Conservation (phyloP, 2,329 filamentous ascomycete genomes). For the Pseudovirgaria hyperparasitica region DNA sequence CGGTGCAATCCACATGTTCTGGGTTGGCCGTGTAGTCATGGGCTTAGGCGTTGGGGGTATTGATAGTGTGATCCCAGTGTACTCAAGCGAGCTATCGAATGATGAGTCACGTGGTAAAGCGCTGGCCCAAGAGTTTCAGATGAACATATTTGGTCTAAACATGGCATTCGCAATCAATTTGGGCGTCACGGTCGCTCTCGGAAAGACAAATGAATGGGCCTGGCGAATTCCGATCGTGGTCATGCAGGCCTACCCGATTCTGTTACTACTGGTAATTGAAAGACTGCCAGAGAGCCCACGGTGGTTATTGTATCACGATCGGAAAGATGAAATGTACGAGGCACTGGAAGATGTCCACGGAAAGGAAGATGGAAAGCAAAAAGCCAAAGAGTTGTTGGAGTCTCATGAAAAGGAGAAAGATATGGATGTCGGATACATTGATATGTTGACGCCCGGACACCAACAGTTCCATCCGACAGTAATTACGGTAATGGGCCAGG, state of each 20-base stretch:
- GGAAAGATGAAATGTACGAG: slow-evolving; percentile 36
- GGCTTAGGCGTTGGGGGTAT: slow-evolving; percentile 47
- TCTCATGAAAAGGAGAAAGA: slow-evolving; percentile 38
- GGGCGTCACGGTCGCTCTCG: slow-evolving; percentile 37
- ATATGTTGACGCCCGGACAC: slow-evolving; percentile 44
- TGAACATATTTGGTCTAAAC: slow-evolving; percentile 50
- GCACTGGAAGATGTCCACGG: slow-evolving; percentile 38
- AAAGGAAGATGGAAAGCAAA: slow-evolving; percentile 35
- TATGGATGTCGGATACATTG: slow-evolving; percentile 36
- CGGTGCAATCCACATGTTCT: slow-evolving; percentile 34
- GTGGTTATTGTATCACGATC: slow-evolving; percentile 42
- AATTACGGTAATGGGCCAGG: slow-evolving; percentile 49
- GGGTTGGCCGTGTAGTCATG: slow-evolving; percentile 41
- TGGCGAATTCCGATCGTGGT: slow-evolving; percentile 48
- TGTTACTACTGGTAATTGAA: slow-evolving; percentile 40
- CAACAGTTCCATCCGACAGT: slow-evolving; percentile 48
- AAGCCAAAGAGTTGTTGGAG: slow-evolving; percentile 37
- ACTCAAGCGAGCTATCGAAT: slow-evolving; percentile 43
- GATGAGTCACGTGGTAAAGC: slow-evolving; percentile 45
- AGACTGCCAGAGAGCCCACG: slow-evolving; percentile 44
- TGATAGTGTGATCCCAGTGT: slow-evolving; percentile 48
- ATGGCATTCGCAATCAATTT: slow-evolving; percentile 50
- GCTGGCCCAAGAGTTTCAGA: slow-evolving; percentile 50
- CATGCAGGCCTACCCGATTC: slow-evolving; percentile 47
- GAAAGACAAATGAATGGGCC: slow-evolving; percentile 46